Base-by-base conservation (phyloP, 2,329 filamentous ascomycete genomes). In the Alternaria atra region DNA sequence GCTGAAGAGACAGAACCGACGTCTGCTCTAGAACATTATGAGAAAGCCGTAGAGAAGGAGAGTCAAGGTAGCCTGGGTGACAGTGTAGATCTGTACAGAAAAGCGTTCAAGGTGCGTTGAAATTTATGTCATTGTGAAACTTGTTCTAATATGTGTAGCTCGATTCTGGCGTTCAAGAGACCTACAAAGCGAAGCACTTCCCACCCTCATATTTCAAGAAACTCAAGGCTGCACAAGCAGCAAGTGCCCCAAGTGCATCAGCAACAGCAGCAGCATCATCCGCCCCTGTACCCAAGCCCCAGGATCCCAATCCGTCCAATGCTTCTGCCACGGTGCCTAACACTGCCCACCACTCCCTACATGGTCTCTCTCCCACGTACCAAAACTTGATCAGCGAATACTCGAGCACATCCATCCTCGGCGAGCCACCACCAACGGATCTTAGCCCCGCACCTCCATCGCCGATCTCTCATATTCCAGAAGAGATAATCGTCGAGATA, bases 151-250 rank as follows among this genome's bases (percentile, higher is more conserved):
- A 13, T 8, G 10, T 12, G 58, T 68, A 94, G 90, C 87, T 99
- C 79, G 95, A 98, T 76, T 85, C 89, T 57, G 83, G 85, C 13
- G 94, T 99, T 53, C 93, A 99, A 77, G 88, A 92, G 71, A 85
- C 87, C 58, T 99, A 97, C 82, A 91, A 92, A 72, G 90, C 92
- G 73, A 98, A 98, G 81, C 90, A 98, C 80, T 97, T 95, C 73
- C 91, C 94, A 2, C 84, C 87, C 39, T 85, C 86, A 9, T 80
- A 77, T 34, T 83, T 82, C 67, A 80, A 83, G 35, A 65, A 65
- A 13, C 32, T 40, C 80, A 68, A 63, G 17, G 57, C 57, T 27
- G 61, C 58, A 55, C 58, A 58, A 32, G 44, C 51, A 25, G 47
- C 62, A 23, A 43, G 17, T 13, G 42, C 40, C 4, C 7, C 61